These are phyloP conservation scores for Leccinum subgranulosum DNA, from an alignment of 768 basidiomycete species.

Conservation along the genomic window DNA sequence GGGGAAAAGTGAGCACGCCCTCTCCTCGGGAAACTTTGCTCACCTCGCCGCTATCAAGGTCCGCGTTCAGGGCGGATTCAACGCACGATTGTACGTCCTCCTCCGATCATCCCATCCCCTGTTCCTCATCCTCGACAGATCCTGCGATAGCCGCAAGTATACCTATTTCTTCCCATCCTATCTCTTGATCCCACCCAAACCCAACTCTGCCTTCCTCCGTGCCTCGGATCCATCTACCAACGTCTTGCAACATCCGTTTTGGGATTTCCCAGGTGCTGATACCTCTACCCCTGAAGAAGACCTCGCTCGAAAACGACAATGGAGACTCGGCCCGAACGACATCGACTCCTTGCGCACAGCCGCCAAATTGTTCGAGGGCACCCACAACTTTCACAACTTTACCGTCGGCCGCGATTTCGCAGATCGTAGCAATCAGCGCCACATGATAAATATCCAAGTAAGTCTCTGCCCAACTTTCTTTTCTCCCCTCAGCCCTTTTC, in stretches of 20 bases:
- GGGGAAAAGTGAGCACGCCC: slow-evolving; percentile 67
- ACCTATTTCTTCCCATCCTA: slow-evolving; percentile 97
- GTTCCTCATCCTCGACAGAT: slow-evolving; percentile 39
- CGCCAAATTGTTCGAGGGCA: slow-evolving; percentile 71
- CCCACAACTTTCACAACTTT: slow-evolving; percentile 98
- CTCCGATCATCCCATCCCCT: not conserved
- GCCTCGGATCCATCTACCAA: slow-evolving; percentile 18
- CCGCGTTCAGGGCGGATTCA: slow-evolving; percentile 79
- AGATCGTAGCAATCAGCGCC: slow-evolving; percentile 79
- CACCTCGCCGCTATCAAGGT: slow-evolving; percentile 36
- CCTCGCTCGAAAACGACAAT: slow-evolving; percentile 62
- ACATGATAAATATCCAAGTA: slow-evolving; percentile 87
- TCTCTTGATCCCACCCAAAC: slow-evolving; percentile 86
- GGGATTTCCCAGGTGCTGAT: slow-evolving; percentile 41
- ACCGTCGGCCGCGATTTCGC: slow-evolving; percentile 84
- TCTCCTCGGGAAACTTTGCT: not conserved
- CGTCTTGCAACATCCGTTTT: slow-evolving; percentile 54
- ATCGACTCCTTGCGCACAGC: slow-evolving; percentile 54
- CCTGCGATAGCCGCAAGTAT: slow-evolving; percentile 95
- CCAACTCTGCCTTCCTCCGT: slow-evolving; percentile 58
- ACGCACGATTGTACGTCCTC: slow-evolving; percentile 60
- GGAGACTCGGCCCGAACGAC: slow-evolving; percentile 57
- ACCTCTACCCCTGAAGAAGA: slow-evolving; percentile 53
- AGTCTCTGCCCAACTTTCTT: not conserved
- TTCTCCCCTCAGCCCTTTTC: not conserved